Conservation (phyloP, 495 filamentous ascomycete genomes). For the Collariella sp. region DNA sequence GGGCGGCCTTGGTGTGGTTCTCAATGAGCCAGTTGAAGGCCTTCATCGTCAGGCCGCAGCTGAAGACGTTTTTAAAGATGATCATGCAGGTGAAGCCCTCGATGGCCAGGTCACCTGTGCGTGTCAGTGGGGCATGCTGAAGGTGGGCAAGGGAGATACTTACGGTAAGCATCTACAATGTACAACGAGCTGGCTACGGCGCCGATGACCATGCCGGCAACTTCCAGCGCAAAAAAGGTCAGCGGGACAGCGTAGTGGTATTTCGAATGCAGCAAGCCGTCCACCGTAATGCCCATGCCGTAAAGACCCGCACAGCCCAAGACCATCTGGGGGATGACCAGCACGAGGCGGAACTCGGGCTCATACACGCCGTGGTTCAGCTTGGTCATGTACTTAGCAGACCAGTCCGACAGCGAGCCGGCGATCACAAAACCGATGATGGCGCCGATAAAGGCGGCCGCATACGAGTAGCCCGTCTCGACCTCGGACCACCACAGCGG, state of each 20-base stretch:
- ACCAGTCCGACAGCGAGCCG: slow-evolving; percentile 66
- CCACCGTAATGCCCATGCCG: slow-evolving; percentile 65
- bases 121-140: background rate
- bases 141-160: slow-evolving; percentile 26
- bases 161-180: slow-evolving; percentile 87
- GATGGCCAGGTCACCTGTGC: slow-evolving; percentile 65
- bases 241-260: slow-evolving; percentile 68
- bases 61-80: slow-evolving; percentile 88
- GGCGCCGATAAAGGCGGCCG: slow-evolving; percentile 77
- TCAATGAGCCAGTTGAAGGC: slow-evolving; percentile 72
- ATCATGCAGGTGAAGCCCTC: slow-evolving; percentile 87
- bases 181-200: slow-evolving; percentile 83
- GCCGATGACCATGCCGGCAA: slow-evolving; percentile 84
- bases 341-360: slow-evolving; percentile 77
- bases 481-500: slow-evolving; percentile 78
- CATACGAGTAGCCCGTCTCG: slow-evolving; percentile 80
- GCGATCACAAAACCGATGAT: slow-evolving; percentile 66
- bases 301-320: slow-evolving; percentile 73
- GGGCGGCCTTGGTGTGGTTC: slow-evolving; percentile 46
- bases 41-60: slow-evolving; percentile 72
- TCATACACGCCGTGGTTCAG: slow-evolving; percentile 77
- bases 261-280: slow-evolving; percentile 39
- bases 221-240: slow-evolving; percentile 67
- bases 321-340: slow-evolving; percentile 73
- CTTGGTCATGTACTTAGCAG: slow-evolving; percentile 58